Percentiles rank a stretch among this genome's conserved stretches.
Evolutionary conservation across 2,329 filamentous ascomycete species (phyloP).

Genomic region (Hirsutella thompsonii): DNA sequence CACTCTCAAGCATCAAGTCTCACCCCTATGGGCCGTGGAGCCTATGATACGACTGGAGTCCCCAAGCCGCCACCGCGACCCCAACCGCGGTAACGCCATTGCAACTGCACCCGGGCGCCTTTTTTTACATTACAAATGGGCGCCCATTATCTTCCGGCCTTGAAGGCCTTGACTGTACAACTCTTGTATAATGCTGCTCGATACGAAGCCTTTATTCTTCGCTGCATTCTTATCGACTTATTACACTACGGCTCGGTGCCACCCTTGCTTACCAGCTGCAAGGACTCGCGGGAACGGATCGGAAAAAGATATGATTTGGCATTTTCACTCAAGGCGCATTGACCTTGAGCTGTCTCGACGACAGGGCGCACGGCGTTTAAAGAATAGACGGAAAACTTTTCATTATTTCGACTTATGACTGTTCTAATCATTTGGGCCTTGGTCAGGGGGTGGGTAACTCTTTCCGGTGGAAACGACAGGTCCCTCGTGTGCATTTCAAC

Average conservation of each 20-base stretch:
- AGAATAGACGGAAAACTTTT: slow-evolving; percentile 17
- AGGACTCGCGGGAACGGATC: slow-evolving; percentile 11
- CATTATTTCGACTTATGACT: slow-evolving; percentile 10
- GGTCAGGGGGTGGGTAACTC: slow-evolving; percentile 2
- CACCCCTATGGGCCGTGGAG: slow-evolving; percentile 36
- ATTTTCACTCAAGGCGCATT: slow-evolving; percentile 1
- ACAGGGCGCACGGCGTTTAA: slow-evolving; percentile 17
- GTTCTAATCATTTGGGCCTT: slow-evolving; percentile 3
- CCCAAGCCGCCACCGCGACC: slow-evolving; percentile 32
- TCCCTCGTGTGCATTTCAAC: too few relatives aligned
- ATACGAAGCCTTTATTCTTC: background rate
- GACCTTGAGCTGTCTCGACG: slow-evolving; percentile 6
- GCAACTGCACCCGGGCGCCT: background rate
- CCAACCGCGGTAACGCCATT: slow-evolving; percentile 21
- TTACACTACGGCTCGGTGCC: slow-evolving; percentile 23
- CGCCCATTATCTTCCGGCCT: slow-evolving; percentile 8
- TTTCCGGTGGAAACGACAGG: slow-evolving; percentile 7
- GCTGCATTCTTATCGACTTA: slow-evolving; percentile 17
- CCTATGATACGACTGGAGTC: slow-evolving; percentile 38
- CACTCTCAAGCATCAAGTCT: slow-evolving; percentile 18
- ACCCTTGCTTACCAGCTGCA: slow-evolving; percentile 26
- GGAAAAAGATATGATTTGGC: slow-evolving; percentile 1
- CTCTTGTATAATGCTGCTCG: slow-evolving; percentile 12
- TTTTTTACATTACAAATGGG: background rate
- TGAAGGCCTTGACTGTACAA: slow-evolving; percentile 9